Base-by-base conservation (phyloP, 371 early-diverging fungal genomes). In the Actinomucor elegans region DNA sequence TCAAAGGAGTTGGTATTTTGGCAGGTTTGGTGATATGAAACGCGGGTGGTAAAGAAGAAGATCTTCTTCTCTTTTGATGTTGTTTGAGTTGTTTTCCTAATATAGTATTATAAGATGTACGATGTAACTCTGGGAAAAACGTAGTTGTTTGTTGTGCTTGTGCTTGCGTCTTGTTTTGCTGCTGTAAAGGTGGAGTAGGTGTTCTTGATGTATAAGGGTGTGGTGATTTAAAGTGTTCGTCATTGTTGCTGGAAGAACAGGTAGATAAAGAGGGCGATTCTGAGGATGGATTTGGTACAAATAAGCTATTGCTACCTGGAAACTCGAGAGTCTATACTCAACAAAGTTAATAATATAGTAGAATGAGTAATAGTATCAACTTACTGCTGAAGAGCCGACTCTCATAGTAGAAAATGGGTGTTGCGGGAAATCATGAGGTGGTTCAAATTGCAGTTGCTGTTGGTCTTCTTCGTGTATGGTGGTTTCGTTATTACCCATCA, bases 21-120 rank as follows among this genome's bases (percentile, higher is more conserved):
- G 35, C 37, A 3, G 5, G 31, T 9, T 36, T 61, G 29, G 20
- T 43, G 48, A 27, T 48, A 21, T 59, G 62, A 32, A 67, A 67
- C 20, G 45, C 52, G 20, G 67, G 64, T 28, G 67, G 67, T 32
- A 67, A 50, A 42, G 67, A 67, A 7, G 67, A 67, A 1, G 64
- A 63, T 46, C 67, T 48, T 43, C 67, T 50, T 37, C 67, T 46
- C 31, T 67, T 67, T 38, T 51, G 51, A 34, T 63, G 64, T 5
- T 63, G 48, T 23, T 45, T 42, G 23, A 63, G 45, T 40, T 63
- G 57, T 34, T 57, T 57, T 15, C 58, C 64, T 38, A 63, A 49
- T 17, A 49, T 42, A 11, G 42, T 49, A 38, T 63, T 57, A 41
- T 57, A 57, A 17, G 61, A 55, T 11, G 61, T 61, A 17, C 53